Percentiles rank a stretch among this genome's conserved stretches.
Conservation (phyloP, 306 rosid species). For the Cucurbita maxima region DNA sequence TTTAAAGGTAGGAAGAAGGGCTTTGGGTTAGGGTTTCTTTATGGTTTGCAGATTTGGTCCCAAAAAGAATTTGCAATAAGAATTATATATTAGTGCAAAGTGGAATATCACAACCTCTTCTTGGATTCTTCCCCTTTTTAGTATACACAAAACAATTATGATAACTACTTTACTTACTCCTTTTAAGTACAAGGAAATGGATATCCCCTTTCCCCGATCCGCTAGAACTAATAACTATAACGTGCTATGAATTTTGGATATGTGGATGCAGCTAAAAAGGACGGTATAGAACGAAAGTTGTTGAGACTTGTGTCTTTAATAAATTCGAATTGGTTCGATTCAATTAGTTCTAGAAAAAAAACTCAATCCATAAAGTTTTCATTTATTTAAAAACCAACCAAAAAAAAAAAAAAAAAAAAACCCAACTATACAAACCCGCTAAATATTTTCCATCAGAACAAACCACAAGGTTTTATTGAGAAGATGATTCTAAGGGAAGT, state of each 20-base stretch:
- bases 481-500: neutral
- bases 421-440: neutral
- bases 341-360: too few species aligned
- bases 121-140: conserved; percentile 32
- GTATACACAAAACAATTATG: neutral
- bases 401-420: too few species aligned
- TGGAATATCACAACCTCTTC: conserved; percentile 61
- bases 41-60: conserved; percentile 49
- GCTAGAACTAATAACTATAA: too few species aligned
- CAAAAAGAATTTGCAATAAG: conserved; percentile 73
- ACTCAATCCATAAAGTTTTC: too few species aligned
- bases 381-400: too few species aligned
- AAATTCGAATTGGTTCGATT: too few species aligned
- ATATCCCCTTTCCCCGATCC: neutral
- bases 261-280: too few species aligned
- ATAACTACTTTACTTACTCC: neutral
- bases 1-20: neutral
- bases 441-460: neutral
- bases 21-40: neutral
- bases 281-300: too few species aligned
- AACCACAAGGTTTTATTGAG: neutral
- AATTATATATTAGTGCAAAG: conserved; percentile 40
- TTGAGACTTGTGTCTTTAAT: too few species aligned
- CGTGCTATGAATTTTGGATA: too few species aligned
- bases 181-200: neutral